Evolutionary conservation across 495 filamentous ascomycete species (phyloP), one percentile per base, ranked within the genome.

Genomic region (Monascus purpureus): DNA sequence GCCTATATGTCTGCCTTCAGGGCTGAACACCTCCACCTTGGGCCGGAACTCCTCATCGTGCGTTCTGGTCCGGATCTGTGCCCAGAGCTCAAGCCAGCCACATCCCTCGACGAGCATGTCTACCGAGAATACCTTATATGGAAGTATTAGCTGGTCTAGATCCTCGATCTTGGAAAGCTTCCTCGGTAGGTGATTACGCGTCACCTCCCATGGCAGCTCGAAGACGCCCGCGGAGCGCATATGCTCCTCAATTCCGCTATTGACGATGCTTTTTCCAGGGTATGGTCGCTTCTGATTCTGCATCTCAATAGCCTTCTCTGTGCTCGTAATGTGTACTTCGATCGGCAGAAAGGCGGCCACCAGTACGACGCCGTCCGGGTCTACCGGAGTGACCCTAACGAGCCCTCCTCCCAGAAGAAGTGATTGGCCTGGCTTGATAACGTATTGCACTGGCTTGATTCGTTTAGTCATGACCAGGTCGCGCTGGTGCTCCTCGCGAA

Each of bases 21-120:
- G 90, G 24, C 68, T 82, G 43, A 77, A 93, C 1, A 96, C 72
- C 39, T 96, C 90, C 4, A 99, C 64, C 13, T 72, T 62, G 2
- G 28, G 26, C 7, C 84, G 85, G 49, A 69, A 75, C 14, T 30
- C 36, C 2, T 17, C 25, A 17, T 35, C 19, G 2, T 43, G 31
- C 17, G 48, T 39, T 37, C 58, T 70, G 15, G 66, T 68, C 14
- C 87, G 73, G 6, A 90, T 68, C 53, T 96, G 87, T 9, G 77
- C 74, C 4, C 72, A 77, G 13, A 99, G 52, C 50, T 99, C 90
- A 6, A 99, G 67, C 88, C 92, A 99, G 2, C 90, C 90, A 25
- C 76, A 75, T 13, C 88, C 82, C 42, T 94, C 85, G 22, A 99
- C 75, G 6, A 99, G 58, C 23, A 99, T 72, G 49, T 99, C 90